Evolutionary conservation across 2,329 filamentous ascomycete genomes (phyloP).

Genomic region (Sporothrix dimorphospora): DNA sequence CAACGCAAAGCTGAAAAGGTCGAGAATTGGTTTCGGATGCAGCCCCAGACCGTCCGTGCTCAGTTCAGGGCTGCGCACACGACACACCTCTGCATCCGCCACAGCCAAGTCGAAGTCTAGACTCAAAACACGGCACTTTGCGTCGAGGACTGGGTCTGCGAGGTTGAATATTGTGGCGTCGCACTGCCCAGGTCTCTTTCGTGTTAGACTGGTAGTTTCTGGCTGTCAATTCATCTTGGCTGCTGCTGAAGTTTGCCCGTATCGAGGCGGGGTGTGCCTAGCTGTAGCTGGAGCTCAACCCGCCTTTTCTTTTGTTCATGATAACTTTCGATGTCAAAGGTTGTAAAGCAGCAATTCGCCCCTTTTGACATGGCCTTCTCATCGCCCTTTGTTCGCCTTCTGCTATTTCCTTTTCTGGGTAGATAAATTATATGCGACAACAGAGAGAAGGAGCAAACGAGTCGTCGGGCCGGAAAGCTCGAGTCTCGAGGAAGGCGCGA

Average conservation of each 20-base stretch:
- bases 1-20: not conserved
- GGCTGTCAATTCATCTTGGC: not conserved
- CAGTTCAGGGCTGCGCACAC: not conserved
- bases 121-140: not conserved
- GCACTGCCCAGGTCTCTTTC: not conserved
- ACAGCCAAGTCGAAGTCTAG: not conserved
- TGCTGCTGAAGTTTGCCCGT: not conserved
- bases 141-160: not conserved
- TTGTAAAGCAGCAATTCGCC: not conserved
- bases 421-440: not conserved
- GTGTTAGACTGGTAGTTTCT: not conserved
- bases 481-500: constrained; percentile 10
- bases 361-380: not conserved
- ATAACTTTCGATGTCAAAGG: not conserved
- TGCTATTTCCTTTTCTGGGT: not conserved
- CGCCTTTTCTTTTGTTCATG: not conserved
- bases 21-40: constrained; percentile 14
- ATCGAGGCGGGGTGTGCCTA: not conserved
- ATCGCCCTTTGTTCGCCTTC: not conserved
- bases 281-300: not conserved
- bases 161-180: not conserved
- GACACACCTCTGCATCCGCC: not conserved
- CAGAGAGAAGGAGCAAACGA: not conserved
- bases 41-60: not conserved
- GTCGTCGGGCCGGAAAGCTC: not conserved